Base-by-base conservation (phyloP, 176 grass and related monocot genomes). In the Zizania latifolia region DNA sequence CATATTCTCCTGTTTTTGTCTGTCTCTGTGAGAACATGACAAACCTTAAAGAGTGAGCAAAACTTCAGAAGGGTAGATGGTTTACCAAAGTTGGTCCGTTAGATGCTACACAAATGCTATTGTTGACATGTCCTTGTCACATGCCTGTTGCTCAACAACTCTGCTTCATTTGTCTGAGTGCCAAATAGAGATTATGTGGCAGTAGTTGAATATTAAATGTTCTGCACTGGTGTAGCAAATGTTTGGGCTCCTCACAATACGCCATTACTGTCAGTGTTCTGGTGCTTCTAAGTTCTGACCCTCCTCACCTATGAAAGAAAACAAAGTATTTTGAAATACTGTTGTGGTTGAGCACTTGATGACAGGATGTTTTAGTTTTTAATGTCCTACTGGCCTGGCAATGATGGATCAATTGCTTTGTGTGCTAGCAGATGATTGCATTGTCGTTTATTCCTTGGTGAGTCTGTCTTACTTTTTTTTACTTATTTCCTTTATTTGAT, bases 41-140 rank as follows among this genome's bases (percentile, higher is more conserved):
- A 75, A 80, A 38, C 9, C 81, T 80, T 84, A 40, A 84, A 79
- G 81, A 75, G 55, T 84, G 74, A 75, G 23, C 40, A 74, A 88
- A 70, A 70, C 61, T 55, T 21, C 70, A 74, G 56, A 71, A 38
- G 55, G 84, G 27, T 84, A 74, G 81, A 88, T 64, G 70, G 70
- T 80, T 54, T 84, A 88, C 86, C 75, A 75, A 70, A 74, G 60
- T 4, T 62, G 43, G 34, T 54, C 67, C 22, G 4, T 83, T 28
- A 22, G 80, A 83, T 79, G 41, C 80, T 75, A 75, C 62, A 55
- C 44, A 80, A 79, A 28, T 84, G 50, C 34, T 80, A 62, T 75
- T 78, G 86, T 74, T 88, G 75, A 10, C 76, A 80, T 80, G 75
- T 83, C 75, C 55, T 56, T 69, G n/a, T 84, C 70, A 84, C 28